Evolutionary conservation across 768 basidiomycete genomes (phyloP).

Genomic region (Calocybe gangraenosa): DNA sequence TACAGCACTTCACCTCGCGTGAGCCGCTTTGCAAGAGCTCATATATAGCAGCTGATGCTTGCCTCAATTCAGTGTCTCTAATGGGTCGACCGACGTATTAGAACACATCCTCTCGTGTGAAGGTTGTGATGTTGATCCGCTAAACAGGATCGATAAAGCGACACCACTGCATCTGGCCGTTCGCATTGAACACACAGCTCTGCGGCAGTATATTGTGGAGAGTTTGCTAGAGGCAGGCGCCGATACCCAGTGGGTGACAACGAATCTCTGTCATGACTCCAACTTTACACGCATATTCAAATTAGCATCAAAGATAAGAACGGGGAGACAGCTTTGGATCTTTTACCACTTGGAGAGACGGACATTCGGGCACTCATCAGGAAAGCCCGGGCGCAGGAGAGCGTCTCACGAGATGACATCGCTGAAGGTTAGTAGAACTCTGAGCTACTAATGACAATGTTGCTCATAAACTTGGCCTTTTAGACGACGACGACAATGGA

Average conservation of each 20-base stretch:
- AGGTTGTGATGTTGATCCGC: constrained; percentile 76
- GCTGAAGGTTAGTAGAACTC: constrained; percentile 46
- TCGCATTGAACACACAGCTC: constrained; percentile 47
- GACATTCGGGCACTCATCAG: constrained; percentile 47
- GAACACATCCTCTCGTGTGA: constrained; percentile 73
- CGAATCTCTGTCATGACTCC: neutral
- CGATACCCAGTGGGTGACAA: constrained; percentile 50
- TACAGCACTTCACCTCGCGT: constrained; percentile 73
- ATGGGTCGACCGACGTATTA: constrained; percentile 59
- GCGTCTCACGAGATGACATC: constrained; percentile 56
- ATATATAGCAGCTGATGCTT: no score
- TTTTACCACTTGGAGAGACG: constrained; percentile 51
- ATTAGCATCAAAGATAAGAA: constrained; percentile 70
- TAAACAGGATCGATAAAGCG: constrained; percentile 62
- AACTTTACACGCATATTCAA: neutral
- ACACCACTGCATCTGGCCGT: constrained; percentile 81
- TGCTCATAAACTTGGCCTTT: neutral
- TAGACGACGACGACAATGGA: constrained; percentile 23
- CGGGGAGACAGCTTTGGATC: constrained; percentile 50
- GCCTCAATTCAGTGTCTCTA: constrained; percentile 35
- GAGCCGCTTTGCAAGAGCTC: constrained; percentile 19
- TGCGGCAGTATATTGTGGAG: constrained; percentile 51
- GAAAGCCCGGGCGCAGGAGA: constrained; percentile 47
- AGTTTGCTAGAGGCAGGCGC: constrained; percentile 79
- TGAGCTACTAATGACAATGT: neutral